Evolutionary conservation across 148 eudicot genomes (phyloP), one percentile per base, ranked within the genome.

Genomic region (Salicornia ramosissima): DNA sequence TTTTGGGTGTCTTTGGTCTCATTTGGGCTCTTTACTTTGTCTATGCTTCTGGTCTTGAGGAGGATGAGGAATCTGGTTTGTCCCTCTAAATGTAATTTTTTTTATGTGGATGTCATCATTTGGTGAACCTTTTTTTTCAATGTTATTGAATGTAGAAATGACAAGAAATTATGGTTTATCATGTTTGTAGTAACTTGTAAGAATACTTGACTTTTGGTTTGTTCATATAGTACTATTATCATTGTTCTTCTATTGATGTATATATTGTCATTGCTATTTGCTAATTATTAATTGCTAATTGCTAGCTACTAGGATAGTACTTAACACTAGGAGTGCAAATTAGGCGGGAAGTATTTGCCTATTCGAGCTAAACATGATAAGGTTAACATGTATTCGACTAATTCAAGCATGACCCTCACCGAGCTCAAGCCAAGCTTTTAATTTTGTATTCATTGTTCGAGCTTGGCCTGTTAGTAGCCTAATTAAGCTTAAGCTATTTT

Each of bases 61-160:
- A 95, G 78, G 99, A 95, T 60, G 99, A 95, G 80, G 99, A 95
- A 55, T 95, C 99, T 18, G 99, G 97, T 2, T 67, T 95, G 74
- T 95, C 99, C 61, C 99, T 95, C 31, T 95, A 77, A 84, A 19
- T 54, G 2, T 22, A 12, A 36, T 63, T 25, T 18, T 21, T 64
- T 68, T 36, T n/a, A 68, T 60, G 72, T 75, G 73, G 39, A 43
- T 42, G n/a, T 43, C 64, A 40, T 74, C 58, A 70, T 70, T 70
- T 64, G 74, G 62, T 67, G 4, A 53, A 36, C 43, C 22, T 46
- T 16, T 69, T 55, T 31, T 36, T 36, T 36, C 8, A 36, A 33
- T 40, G 36, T 69, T 49, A n/a, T 49, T 42, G 42, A 58, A 26
- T 70, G 73, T 70, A 70, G 64, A 70, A 70, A 70, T 70, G 28